Evolutionary conservation across 495 filamentous ascomycete species (phyloP), one percentile per base, ranked within the genome.

Genomic region (Hypoxylon subgilvum): DNA sequence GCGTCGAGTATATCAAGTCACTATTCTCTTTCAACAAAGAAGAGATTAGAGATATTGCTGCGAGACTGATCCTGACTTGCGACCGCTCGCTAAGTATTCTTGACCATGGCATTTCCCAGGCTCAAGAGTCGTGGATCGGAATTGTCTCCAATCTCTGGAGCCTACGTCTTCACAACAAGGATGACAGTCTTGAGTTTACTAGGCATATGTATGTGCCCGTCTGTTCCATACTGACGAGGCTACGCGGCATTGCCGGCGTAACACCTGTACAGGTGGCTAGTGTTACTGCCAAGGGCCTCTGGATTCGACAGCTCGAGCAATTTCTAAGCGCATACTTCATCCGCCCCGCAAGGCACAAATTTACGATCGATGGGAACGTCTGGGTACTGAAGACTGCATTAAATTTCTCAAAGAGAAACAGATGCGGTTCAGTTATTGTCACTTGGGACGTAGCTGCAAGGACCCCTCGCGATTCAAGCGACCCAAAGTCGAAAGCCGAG

Each of bases 311-410:
- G 39, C 65, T 95, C 3, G 85, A 89, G 51, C 78, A 79, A 1
- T 75, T 91, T 14, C 65, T 92, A 45, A 81, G 83, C n/a, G 79
- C 80, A 21, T 86, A 91, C 73, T 76, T 95, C 23, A 77, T 95
- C 14, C 71, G 86, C 1, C 90, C 89, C 3, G 82, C 85, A 23
- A 84, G 84, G 42, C 69, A 76, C 3, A 73, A 75, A 2, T 88
- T 84, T 65, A 73, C 78, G 34, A 79, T 67, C 63, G 74, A 52
- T n/a, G 69, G 47, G 14, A 74, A 70, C 23, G 48, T 69, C 43
- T 63, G 75, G 6, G 63, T 73, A 10, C 45, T 78, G 8, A 50
- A 71, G 38, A 39, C 65, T 7, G 69, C 72, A 2, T 57, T 78
- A 6, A 65, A 67, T 10, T 57, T 73, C 14, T 57, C 71, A 0